Base-by-base conservation (phyloP, 306 rosid genomes). In the Sesbania bispinosa region DNA sequence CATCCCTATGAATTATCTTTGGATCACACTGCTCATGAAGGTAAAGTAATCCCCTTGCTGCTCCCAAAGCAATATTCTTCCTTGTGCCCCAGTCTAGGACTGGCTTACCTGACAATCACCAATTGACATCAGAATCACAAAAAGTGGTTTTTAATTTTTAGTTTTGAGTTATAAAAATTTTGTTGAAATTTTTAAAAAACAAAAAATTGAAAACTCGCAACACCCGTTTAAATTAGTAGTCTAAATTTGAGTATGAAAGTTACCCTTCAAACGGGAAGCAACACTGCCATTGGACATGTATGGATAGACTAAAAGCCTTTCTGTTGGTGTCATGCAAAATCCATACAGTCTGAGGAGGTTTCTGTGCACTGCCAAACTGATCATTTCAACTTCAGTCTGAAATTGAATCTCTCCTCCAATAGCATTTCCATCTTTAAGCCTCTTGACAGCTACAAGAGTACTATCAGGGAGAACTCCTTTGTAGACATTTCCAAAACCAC, bases 11-110 rank as follows among this genome's bases (percentile, higher is more conserved):
- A 3, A 82, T 82, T 69, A 82, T 82, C 86, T 82, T 82, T 57
- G 86, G 86, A 65, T 82, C 86, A 64, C 86, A 82, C 33, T 82
- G 86, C 58, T 78, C 86, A 41, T 82, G 86, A 69, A 82, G 83
- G 64, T 83, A 83, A 0, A 83, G 8, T 36, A 83, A 26, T 18
- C 87, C 87, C 21, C 87, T 83, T 43, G 79, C 87, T 33, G 87
- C 84, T 79, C 87, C 87, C 20, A 83, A 51, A 3, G 84, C 84
- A 64, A 83, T 83, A 11, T 79, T 74, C 81, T 83, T 79, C 69
- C 87, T 83, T 32, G 84, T 83, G 43, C 79, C 63, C 87, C 87
- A 83, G 6, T 79, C 87, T 60, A 83, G 45, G 3, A 83, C 84
- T 10, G 84, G 84, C 32, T 83, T 83, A 58, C 81, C 87, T 83